Conservation (phyloP, 805 yeast species). For the Wickerhamiella musiphila region DNA sequence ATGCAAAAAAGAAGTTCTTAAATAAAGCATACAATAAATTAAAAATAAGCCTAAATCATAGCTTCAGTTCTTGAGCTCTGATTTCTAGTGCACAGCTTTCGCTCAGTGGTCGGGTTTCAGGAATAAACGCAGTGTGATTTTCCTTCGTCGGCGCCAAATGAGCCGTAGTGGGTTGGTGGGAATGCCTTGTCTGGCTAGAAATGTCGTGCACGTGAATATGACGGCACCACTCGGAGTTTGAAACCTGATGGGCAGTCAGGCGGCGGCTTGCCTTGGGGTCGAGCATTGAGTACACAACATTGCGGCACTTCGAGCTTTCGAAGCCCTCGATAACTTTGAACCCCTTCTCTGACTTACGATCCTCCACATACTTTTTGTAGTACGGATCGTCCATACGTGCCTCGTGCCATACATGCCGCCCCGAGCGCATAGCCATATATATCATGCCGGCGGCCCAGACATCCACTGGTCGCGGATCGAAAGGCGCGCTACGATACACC, state of each 20-base stretch:
- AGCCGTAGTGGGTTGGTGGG: no score
- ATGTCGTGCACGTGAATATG: constrained; percentile 71
- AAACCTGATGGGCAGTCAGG: constrained; percentile 68
- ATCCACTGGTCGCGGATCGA: constrained; percentile 67
- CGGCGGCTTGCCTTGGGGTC: constrained; percentile 80
- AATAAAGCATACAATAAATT: no score
- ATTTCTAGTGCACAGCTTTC: no score
- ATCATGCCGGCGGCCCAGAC: constrained; percentile 77
- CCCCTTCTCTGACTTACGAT: constrained; percentile 65
- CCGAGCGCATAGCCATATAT: constrained; percentile 68
- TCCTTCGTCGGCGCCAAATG: no score
- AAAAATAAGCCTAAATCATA: no score
- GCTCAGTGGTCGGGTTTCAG: no score
- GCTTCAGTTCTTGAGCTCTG: no score
- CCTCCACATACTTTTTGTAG: constrained; percentile 51
- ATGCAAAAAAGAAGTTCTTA: no score
- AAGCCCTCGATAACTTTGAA: constrained; percentile 79
- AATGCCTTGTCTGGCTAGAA: no score
- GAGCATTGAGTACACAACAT: constrained; percentile 77
- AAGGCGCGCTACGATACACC: constrained; percentile 38
- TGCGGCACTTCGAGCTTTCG: constrained; percentile 75
- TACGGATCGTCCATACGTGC: constrained; percentile 66
- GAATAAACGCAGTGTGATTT: no score
- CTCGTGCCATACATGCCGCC: constrained; percentile 76
- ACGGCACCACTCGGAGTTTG: constrained; percentile 90